Conservation (phyloP, 306 rosid genomes). For the Pterocarpus santalinus region DNA sequence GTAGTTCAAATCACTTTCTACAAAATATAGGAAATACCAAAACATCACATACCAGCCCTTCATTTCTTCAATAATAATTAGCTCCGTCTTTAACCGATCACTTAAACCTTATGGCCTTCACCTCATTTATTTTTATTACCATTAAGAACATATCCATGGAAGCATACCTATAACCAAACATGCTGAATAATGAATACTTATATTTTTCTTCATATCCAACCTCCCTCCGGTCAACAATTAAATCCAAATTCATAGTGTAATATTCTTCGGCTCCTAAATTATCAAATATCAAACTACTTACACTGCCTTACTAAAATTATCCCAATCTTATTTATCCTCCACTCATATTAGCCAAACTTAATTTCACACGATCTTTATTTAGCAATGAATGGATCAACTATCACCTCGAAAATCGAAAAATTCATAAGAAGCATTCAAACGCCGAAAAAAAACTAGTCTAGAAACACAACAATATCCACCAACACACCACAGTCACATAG, state of each 20-base stretch:
- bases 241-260: constrained; percentile 12
- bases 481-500: neutral
- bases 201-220: constrained; percentile 12
- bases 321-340: constrained; percentile 41
- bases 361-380: constrained; percentile 26
- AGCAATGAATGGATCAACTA: constrained; percentile 46
- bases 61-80: constrained; percentile 19
- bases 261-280: constrained; percentile 5
- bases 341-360: constrained; percentile 23
- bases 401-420: constrained; percentile 15
- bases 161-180: neutral
- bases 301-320: constrained; percentile 23
- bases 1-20: constrained; percentile 12
- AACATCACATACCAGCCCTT: constrained; percentile 4
- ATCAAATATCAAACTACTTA: constrained; percentile 33
- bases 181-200: neutral
- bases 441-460: neutral
- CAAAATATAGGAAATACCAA: constrained; percentile 5
- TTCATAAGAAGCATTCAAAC: constrained; percentile 7
- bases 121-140: constrained; percentile 20
- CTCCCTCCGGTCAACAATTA: constrained; percentile 23
- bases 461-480: constrained; percentile 20
- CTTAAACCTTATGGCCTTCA: constrained; percentile 16
- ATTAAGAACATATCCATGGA: constrained; percentile 5
- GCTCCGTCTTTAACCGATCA: constrained; percentile 22